These are phyloP conservation scores for Spirogloea muscicola DNA, from an alignment of 139 green algal genomes.

Conservation along the genomic window DNA sequence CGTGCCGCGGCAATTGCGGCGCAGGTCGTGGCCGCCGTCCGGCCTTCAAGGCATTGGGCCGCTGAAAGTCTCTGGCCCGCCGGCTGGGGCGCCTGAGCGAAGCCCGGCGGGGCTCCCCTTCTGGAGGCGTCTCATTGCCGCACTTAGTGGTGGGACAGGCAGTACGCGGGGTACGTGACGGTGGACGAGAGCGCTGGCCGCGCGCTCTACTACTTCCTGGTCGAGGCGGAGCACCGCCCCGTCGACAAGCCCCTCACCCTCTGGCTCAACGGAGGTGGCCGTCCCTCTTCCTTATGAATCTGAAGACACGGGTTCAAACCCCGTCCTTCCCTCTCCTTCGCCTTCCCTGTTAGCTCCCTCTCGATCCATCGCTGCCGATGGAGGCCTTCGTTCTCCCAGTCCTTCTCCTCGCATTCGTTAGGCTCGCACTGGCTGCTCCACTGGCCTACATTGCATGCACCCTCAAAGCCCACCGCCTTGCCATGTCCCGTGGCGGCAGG, in stretches of 20 bases:
- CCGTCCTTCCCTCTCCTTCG: neutral
- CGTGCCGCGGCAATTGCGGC: neutral
- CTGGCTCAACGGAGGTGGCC: constrained; percentile 39
- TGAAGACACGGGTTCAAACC: neutral
- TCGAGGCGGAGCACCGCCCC: constrained; percentile 9
- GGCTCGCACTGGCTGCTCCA: no score
- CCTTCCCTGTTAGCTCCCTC: no score
- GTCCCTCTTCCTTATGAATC: neutral
- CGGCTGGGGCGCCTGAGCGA: neutral
- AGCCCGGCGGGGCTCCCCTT: neutral
- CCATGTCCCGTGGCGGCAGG: no score
- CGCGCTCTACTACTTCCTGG: constrained; percentile 47
- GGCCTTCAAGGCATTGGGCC: neutral
- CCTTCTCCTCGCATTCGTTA: no score
- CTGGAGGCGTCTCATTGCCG: no score
- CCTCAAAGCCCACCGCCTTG: no score
- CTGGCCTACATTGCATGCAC: no score
- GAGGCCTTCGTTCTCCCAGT: no score
- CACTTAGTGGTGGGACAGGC: neutral
- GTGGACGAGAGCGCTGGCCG: constrained; percentile 66
- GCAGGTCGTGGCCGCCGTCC: neutral
- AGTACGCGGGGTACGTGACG: constrained; percentile 65
- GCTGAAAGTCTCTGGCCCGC: neutral
- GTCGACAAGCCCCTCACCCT: constrained; percentile 30
- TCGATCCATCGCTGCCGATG: no score